These are phyloP conservation scores for Lentinula sp. DNA, from an alignment of 768 basidiomycete species.

Conservation along the genomic window DNA sequence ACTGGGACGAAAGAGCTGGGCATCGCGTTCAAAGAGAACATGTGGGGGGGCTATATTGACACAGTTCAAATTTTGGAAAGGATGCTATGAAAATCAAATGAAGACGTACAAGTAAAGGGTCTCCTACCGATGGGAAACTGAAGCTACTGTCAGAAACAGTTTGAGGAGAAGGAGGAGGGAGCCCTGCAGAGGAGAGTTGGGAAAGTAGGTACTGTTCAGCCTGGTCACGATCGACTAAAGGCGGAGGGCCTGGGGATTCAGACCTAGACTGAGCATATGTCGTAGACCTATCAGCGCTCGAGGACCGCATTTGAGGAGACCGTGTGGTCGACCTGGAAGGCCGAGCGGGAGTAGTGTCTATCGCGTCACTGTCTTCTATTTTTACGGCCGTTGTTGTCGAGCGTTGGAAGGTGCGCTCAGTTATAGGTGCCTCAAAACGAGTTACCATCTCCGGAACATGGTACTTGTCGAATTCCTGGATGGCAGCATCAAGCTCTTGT, in stretches of 20 bases:
- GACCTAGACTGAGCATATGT: slow-evolving; percentile 10
- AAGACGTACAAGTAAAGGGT: slow-evolving; percentile 44
- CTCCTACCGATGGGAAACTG: slow-evolving; percentile 27
- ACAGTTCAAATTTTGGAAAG: not conserved
- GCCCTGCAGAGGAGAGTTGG: not conserved
- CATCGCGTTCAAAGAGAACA: slow-evolving; percentile 39
- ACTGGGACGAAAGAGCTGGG: slow-evolving; percentile 22
- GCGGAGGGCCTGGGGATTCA: slow-evolving; percentile 17
- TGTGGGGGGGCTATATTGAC: slow-evolving; percentile 31
- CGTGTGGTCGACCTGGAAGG: slow-evolving; percentile 13
- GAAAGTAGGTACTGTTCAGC: not conserved
- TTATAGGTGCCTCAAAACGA: slow-evolving; percentile 68
- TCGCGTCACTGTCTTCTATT: slow-evolving; percentile 23
- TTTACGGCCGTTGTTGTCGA: slow-evolving; percentile 54
- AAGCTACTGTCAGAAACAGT: slow-evolving; percentile 27
- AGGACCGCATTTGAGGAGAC: not conserved
- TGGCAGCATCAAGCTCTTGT: slow-evolving; percentile 46
- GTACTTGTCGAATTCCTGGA: slow-evolving; percentile 48
- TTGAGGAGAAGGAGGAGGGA: slow-evolving; percentile 23
- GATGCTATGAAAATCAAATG: not conserved
- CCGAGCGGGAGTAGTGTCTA: not conserved
- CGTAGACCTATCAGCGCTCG: not conserved
- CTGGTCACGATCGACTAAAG: slow-evolving; percentile 1
- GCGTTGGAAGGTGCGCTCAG: slow-evolving; percentile 62
- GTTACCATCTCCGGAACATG: slow-evolving; percentile 58